phyloP scores from a whole-genome alignment of 2,329 filamentous ascomycete genomes.

The Xylaria sp. region DNA sequence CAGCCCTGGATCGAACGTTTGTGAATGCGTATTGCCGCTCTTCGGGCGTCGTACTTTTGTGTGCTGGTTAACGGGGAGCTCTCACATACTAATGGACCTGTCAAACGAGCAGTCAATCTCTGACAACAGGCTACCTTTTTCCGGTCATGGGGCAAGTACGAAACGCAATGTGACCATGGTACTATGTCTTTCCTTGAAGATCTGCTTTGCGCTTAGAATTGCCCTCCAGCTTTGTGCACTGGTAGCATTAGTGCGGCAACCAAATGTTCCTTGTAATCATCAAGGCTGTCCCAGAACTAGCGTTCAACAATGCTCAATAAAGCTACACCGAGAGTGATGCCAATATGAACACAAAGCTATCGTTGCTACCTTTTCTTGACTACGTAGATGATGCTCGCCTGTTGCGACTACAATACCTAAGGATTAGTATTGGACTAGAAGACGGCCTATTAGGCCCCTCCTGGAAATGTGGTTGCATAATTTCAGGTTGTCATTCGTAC shows the following conservation, averaged over 20 bases:
- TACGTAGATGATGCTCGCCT: not conserved
- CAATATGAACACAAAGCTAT: not conserved
- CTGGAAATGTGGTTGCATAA: too few species aligned
- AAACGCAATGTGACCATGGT: not conserved
- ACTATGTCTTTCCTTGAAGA: not conserved
- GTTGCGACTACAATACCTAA: not conserved
- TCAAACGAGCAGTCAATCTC: slow-evolving; percentile 3
- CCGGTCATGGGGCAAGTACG: not conserved
- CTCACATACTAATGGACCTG: not conserved
- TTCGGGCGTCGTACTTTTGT: not conserved
- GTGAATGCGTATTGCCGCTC: not conserved
- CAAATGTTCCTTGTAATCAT: not conserved
- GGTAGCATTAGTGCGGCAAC: not conserved
- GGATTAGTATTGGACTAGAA: not conserved
- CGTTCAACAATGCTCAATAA: not conserved
- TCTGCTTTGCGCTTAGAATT: not conserved
- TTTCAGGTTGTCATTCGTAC: too few species aligned
- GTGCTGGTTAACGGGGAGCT: not conserved
- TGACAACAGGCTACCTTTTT: not conserved
- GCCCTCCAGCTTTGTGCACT: not conserved
- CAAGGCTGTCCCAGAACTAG: not conserved
- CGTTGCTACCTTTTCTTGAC: too few species aligned
- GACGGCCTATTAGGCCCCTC: too few species aligned
- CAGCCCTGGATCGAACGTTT: not conserved
- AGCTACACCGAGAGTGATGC: not conserved